Evolutionary conservation across 805 yeast species (phyloP), one percentile per base, ranked within the genome.

Genomic region (Millerago galiae): DNA sequence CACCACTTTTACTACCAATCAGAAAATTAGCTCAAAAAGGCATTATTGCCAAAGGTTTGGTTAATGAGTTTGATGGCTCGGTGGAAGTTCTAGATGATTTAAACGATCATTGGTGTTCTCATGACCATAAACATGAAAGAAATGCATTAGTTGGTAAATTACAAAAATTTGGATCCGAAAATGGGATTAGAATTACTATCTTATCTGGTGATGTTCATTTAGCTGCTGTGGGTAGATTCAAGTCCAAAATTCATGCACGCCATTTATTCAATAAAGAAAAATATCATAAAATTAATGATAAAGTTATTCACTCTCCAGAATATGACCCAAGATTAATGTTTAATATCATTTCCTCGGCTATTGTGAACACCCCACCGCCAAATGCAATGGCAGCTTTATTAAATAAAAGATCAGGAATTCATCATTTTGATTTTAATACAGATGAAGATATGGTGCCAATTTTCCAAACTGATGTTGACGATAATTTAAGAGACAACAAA

Each of bases 21-120:
- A 79, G 81, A 55, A 71, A 58, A 43, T 52, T 81, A 21, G 72
- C 91, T 3, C 69, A 74, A 42, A 74, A 72, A 44, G 88, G 89
- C 3, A 62, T 84, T 33, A 59, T 81, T 29, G 74, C 79, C 38
- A 71, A 73, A 45, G 95, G 95, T 0, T 63, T 91, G 28, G 88
- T 88, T 21, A 91, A 93, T 58, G 93, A 86, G 52, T 91, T 90
- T 56, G 96, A 90, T 59, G 97, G 97, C 2, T 78, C 83, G 33
- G 80, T 91, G 6, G 98, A 91, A 63, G 77, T 91, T 13, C 71
- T 93, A 51, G 98, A 93, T 58, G 98, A 91, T 60, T 70, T 93
- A 62, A 82, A 89, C 57, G 99, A 91, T 60, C 98, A 91, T 65
- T 91, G 99, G 99, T 89, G 97, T 61, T 82, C 96, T 4, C 72